Conservation (phyloP, 495 filamentous ascomycete species). For the Neurospora sp. region DNA sequence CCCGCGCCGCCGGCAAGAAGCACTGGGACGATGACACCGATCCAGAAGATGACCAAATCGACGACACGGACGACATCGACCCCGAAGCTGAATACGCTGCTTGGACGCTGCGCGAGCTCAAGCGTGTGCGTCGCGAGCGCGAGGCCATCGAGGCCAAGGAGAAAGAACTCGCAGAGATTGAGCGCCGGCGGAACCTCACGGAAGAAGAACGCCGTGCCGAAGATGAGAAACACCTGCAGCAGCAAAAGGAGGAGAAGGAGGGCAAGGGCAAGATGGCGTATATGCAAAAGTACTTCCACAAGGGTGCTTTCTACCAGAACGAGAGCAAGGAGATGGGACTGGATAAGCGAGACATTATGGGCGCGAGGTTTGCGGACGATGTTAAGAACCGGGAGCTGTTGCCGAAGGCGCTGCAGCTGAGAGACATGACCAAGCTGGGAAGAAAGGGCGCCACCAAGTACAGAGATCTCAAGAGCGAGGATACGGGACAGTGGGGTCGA, state of each 20-base stretch:
- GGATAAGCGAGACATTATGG: constrained; percentile 71
- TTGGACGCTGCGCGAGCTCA: constrained; percentile 89
- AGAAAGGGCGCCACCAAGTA: constrained; percentile 89
- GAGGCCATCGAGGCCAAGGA: constrained; percentile 76
- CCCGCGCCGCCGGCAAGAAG: constrained; percentile 62
- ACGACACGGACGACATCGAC: constrained; percentile 79
- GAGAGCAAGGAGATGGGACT: constrained; percentile 64
- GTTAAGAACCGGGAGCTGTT: constrained; percentile 68
- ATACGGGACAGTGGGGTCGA: constrained; percentile 78
- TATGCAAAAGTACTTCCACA: constrained; percentile 96
- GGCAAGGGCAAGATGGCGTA: constrained; percentile 73
- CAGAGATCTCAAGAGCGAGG: constrained; percentile 78
- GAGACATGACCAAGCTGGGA: constrained; percentile 88
- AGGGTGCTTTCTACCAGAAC: constrained; percentile 89
- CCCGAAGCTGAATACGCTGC: constrained; percentile 82
- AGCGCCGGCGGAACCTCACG: constrained; percentile 77
- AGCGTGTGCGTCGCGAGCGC: constrained; percentile 75
- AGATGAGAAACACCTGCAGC: constrained; percentile 65
- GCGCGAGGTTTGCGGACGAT: constrained; percentile 67
- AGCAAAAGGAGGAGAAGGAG: constrained; percentile 82
- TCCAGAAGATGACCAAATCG: constrained; percentile 63
- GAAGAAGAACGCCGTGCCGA: constrained; percentile 80
- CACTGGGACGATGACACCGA: constrained; percentile 82
- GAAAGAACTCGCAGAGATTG: constrained; percentile 79
- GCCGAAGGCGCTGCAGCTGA: constrained; percentile 86